phyloP scores from a whole-genome alignment of 1,139 yeast species.

The Candida pseudoviswanathii region DNA sequence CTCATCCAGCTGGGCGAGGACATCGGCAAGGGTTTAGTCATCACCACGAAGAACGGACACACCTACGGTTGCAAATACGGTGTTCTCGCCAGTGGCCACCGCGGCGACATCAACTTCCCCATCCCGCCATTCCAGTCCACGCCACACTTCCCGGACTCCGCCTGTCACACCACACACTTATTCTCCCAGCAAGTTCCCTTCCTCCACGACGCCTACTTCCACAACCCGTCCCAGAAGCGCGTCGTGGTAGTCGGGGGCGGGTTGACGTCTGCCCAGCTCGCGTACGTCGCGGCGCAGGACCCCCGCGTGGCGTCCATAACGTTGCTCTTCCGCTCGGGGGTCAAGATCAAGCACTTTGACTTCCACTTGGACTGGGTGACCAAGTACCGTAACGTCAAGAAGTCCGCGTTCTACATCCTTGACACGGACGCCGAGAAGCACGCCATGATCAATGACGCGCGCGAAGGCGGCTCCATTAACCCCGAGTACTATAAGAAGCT shows the following conservation, averaged over 20 bases:
- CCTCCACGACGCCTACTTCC: constrained; percentile 18
- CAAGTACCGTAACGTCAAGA: constrained; percentile 46
- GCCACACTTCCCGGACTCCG: constrained; percentile 27
- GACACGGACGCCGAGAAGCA: constrained; percentile 46
- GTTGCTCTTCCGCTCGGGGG: constrained; percentile 39
- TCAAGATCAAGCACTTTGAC: constrained; percentile 52
- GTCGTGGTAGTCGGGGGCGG: constrained; percentile 52
- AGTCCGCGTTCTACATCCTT: constrained; percentile 44
- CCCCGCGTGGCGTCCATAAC: constrained; percentile 34
- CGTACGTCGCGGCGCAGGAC: constrained; percentile 35
- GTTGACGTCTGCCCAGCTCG: constrained; percentile 51
- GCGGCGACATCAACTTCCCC: constrained; percentile 41
- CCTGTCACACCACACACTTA: constrained; percentile 49
- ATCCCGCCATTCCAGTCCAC: constrained; percentile 23
- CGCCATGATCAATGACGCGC: constrained; percentile 44
- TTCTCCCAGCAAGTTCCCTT: constrained; percentile 29
- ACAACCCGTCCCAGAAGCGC: constrained; percentile 19
- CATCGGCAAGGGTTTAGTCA: constrained; percentile 32
- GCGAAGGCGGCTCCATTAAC: constrained; percentile 53
- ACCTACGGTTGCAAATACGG: constrained; percentile 38
- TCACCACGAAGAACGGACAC: constrained; percentile 29
- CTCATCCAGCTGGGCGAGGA: constrained; percentile 27
- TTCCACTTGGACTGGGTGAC: constrained; percentile 58
- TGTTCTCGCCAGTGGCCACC: constrained; percentile 45
- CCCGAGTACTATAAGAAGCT: constrained; percentile 45